A percentile compares a stretch with the other conserved stretches of the same genome.
These are phyloP conservation scores for Myxozyma sirexii DNA, from an alignment of 805 yeast genomes.

Conservation along the genomic window DNA sequence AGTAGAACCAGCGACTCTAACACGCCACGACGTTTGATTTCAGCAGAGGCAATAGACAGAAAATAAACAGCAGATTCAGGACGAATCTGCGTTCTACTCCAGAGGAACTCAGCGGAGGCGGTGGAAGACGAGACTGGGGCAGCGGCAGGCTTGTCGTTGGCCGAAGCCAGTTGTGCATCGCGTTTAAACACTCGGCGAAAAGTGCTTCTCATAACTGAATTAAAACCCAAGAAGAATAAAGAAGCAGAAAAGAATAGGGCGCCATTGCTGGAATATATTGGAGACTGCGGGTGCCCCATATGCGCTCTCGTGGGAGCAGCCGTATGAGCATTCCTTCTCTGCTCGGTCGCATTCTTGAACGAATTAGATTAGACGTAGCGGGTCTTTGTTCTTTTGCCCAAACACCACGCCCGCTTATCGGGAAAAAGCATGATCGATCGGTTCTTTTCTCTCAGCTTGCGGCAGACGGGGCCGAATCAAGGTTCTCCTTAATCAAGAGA, in stretches of 20 bases:
- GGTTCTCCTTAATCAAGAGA: not conserved
- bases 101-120: not conserved
- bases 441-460: not conserved
- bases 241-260: not conserved
- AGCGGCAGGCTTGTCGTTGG: not conserved
- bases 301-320: not conserved
- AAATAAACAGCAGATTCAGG: slow-evolving; percentile 55
- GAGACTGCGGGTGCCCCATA: not conserved
- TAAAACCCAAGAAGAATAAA: not conserved
- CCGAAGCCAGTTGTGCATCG: not conserved
- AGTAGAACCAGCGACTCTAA: slow-evolving; percentile 73
- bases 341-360: not conserved
- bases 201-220: not conserved
- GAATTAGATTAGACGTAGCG: not conserved
- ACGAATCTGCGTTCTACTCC: slow-evolving; percentile 13
- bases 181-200: not conserved
- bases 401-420: not conserved
- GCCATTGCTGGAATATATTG: not conserved
- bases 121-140: not conserved
- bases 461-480: not conserved
- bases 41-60: slow-evolving; percentile 71
- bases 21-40: slow-evolving; percentile 68
- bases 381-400: not conserved
- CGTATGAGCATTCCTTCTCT: not conserved
- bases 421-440: not conserved